Percentiles rank a stretch among this genome's conserved stretches.
Conservation (phyloP, 2,329 filamentous ascomycete species). For the Endothia cerciana region DNA sequence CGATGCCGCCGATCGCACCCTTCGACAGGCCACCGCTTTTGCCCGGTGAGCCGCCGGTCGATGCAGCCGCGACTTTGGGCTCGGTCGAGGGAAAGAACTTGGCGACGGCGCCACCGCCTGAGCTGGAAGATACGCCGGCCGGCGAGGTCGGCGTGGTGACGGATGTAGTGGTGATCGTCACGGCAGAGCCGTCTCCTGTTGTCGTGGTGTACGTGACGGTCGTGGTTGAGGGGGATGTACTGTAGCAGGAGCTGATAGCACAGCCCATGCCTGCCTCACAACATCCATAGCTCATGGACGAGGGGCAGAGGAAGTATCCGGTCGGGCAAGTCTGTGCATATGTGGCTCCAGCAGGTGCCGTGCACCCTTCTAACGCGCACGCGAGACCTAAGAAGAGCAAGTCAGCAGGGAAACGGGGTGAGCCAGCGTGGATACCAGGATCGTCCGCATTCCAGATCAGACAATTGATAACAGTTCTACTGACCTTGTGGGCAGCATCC, state of each 20-base stretch:
- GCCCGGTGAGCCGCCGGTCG: conserved; percentile 31
- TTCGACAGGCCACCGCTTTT: conserved; percentile 42
- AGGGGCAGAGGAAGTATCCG: conserved; percentile 53
- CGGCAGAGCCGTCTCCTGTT: conserved; percentile 42
- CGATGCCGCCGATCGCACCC: conserved; percentile 55
- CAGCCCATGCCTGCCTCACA: conserved; percentile 56
- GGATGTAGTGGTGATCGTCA: conserved; percentile 44
- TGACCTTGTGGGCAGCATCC: conserved; percentile 39
- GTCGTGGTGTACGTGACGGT: conserved; percentile 53
- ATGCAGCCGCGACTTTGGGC: conserved; percentile 44
- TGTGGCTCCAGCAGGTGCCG: conserved; percentile 47
- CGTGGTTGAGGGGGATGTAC: conserved; percentile 49
- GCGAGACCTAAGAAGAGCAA: conserved; percentile 47
- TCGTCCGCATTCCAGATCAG: not conserved
- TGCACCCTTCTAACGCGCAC: conserved; percentile 48
- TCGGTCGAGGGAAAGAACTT: conserved; percentile 51
- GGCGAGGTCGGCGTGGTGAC: conserved; percentile 45
- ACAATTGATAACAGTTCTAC: conserved; percentile 8
- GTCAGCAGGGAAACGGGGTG: not conserved
- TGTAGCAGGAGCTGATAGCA: conserved; percentile 51
- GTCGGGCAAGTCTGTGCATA: conserved; percentile 47
- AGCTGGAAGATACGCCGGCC: conserved; percentile 33
- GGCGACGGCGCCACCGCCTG: conserved; percentile 36
- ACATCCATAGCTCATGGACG: conserved; percentile 56
- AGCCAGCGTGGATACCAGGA: not conserved